Evolutionary conservation across 805 yeast species (phyloP), one percentile per base, ranked within the genome.

Genomic region (Lipomyces sp.): DNA sequence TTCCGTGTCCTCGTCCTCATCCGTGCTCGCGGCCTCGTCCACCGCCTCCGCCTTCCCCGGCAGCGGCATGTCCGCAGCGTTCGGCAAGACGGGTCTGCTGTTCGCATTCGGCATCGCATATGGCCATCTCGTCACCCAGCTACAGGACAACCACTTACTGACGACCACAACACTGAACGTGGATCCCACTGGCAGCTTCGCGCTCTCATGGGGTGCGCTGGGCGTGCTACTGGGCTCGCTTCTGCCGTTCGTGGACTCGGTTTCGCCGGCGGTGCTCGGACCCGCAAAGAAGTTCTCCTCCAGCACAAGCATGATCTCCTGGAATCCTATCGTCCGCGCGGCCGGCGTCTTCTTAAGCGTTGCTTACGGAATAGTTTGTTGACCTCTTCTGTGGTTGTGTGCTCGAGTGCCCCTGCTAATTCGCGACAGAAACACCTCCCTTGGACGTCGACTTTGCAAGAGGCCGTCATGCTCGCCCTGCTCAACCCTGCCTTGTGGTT

Each of bases 401-500:
- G 23, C 31, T 26, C 18, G 32, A 5, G 26, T 11, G 3, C 19
- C 35, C 19, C 18, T 14, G 23, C 10, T 13, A 34, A 4, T 26
- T n/a, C 46, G 55, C 65, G 70, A n/a, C n/a, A n/a, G 10, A 26
- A 26, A 14, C 68, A 68, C 51, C 62, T 71, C 26, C 62, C 66
- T 11, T 67, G 70, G 70, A 53, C 65, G 7, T 66, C 70, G 1
- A 64, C 68, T 2, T 43, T 63, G 19, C 70, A 68, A 47, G 70
- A 71, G 1, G 67, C 70, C 2, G 55, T 61, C 32, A 65, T 65
- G 29, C 65, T 70, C 66, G 67, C 68, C 7, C 55, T 70, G 41
- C 63, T 69, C 16, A 69, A 67, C 50, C 75, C 75, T 11, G 63
- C 65, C 23, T 52, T 71, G 49, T 71, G 75, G 75, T 66, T 61